Evolutionary conservation across 2,329 filamentous ascomycete genomes (phyloP).

Genomic region (Lasiodiplodia theobromae): DNA sequence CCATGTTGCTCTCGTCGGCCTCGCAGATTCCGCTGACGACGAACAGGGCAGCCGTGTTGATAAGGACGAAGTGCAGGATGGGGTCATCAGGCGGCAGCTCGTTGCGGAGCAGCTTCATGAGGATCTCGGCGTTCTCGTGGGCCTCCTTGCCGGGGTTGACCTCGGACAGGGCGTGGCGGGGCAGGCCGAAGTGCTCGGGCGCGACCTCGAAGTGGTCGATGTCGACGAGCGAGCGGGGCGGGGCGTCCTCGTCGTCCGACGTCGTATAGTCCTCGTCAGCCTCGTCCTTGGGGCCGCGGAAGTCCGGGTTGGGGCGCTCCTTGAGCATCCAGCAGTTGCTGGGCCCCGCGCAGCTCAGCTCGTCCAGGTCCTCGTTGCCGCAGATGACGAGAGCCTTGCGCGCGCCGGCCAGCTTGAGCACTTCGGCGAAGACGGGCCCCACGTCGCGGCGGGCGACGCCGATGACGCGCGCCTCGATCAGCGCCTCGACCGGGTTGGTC

Average conservation of each 20-base stretch:
- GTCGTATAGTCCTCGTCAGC: slow-evolving; percentile 53
- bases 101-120: slow-evolving; percentile 77
- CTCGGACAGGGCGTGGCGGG: slow-evolving; percentile 72
- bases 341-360: slow-evolving; percentile 87
- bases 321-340: slow-evolving; percentile 88
- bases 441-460: slow-evolving; percentile 89
- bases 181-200: slow-evolving; percentile 87
- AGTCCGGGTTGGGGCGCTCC: slow-evolving; percentile 57
- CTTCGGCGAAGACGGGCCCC: slow-evolving; percentile 87
- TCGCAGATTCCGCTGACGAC: slow-evolving; percentile 89
- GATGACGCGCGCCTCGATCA: slow-evolving; percentile 88
- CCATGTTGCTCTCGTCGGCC: slow-evolving; percentile 79
- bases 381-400: slow-evolving; percentile 90
- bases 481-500: slow-evolving; percentile 81
- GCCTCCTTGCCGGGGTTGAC: slow-evolving; percentile 89
- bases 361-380: slow-evolving; percentile 92
- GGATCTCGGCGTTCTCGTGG: slow-evolving; percentile 83
- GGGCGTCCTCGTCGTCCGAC: slow-evolving; percentile 46
- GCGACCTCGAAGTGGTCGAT: slow-evolving; percentile 80
- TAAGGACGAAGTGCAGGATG: slow-evolving; percentile 89
- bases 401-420: slow-evolving; percentile 76
- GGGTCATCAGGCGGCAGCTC: slow-evolving; percentile 79
- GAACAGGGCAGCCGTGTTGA: slow-evolving; percentile 90
- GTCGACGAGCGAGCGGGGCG: slow-evolving; percentile 56
- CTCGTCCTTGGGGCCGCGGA: slow-evolving; percentile 40